Evolutionary conservation across 2,329 filamentous ascomycete species (phyloP), one percentile per base, ranked within the genome.

Genomic region (Pseudogymnoascus sp.): DNA sequence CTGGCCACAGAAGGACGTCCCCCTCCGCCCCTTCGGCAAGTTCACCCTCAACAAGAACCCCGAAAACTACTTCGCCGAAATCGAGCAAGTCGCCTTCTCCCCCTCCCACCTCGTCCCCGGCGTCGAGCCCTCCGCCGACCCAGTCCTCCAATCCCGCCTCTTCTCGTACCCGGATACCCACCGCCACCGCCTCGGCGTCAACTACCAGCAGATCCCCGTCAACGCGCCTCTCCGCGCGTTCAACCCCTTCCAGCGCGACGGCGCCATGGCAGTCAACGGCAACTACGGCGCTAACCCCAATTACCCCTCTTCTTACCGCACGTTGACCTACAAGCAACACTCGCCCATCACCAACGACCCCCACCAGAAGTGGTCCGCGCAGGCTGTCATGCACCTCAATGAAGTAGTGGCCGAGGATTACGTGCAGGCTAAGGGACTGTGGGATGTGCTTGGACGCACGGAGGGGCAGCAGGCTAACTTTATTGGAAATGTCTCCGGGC

Each of bases 231-330:
- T 77, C 74, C 77, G 70, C 76, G 77, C 77, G 77, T 80, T 83
- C 79, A 80, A 88, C 68, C 88, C 88, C 66, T 89, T 85, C 79
- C 87, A 91, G 73, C 84, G 89, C 65, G 88, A 91, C 70, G 89
- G 89, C 14, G 71, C 73, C 64, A 91, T 91, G 87, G 82, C 85
- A 63, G 78, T 84, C 71, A 88, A 91, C 75, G 78, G 77, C 63
- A 86, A 86, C 75, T 84, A 85, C 68, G 84, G 83, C 61, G 76
- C 77, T 23, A 81, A 85, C 70, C 82, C 83, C 8, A 84, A 83
- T 74, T 87, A 86, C 69, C 77, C 78, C 18, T 80, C 78, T 40
- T 79, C 78, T 25, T 82, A 79, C 73, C 77, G 79, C 18, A 69
- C 72, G 6, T 63, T 82, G 61, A 75, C 75, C 7, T 80, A 79